Evolutionary conservation across 23 red algal species (phyloP), one percentile per base, ranked within the genome.

Genomic region (Pyropia yezoensis): DNA sequence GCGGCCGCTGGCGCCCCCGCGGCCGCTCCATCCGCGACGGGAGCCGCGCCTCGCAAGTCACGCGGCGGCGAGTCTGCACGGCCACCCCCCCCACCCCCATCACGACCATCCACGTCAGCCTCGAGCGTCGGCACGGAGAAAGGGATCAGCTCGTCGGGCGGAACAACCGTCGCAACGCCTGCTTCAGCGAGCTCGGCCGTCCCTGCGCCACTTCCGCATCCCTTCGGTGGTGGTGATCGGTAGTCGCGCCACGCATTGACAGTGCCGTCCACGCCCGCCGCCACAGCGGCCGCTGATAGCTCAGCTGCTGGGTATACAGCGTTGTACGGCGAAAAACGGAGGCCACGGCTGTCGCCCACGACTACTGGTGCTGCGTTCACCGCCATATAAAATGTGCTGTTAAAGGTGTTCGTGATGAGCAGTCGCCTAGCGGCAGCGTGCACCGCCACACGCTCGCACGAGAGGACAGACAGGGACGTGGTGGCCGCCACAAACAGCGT

Each of bases 281-380:
- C 65, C 11, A 64, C 72, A 22, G 71, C 13, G 33, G 75, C 60
- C 21, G 61, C 59, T 18, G 74, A 62, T 19, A 87, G 26, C 56
- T 76, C 69, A 11, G 67, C 21, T 45, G 50, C 68, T 29, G 64
- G 49, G 61, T 85, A 95, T 8, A 73, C 58, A 3, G 90, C 90
- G 76, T 95, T 95, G 59, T 88, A 95, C 2, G 90, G 90, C 17
- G 82, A 81, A 21, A 95, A 87, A 13, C 71, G 24, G 27, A 95
- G 30, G 22, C 82, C 90, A 0, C 90, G 81, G 33, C 75, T 87
- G 45, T 95, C 90, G 8, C 90, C 90, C 22, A 87, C 75, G 22
- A 95, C 57, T 24, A 73, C 66, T 7, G 81, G 81, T 27, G 52
- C 55, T 32, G 67, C 58, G 75, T 95, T 95, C n/a, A 77, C 82